Evolutionary conservation across 108 stramenopile species (phyloP).

Genomic region (Aureococcus anophagefferens): DNA sequence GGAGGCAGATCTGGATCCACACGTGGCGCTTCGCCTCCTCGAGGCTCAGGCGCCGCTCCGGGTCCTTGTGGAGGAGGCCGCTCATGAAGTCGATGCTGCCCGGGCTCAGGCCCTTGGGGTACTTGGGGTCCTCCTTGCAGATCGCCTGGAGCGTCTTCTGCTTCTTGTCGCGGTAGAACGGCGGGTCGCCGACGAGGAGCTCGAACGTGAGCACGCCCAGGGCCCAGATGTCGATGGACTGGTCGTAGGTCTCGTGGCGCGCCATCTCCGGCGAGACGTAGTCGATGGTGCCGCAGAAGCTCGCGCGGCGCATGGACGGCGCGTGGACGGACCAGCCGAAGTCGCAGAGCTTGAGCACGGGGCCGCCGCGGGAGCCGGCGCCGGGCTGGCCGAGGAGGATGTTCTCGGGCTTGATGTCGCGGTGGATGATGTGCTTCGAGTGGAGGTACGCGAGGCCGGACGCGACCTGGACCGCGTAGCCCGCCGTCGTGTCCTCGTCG

Average conservation of each 20-base stretch:
- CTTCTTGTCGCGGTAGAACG: conserved; percentile 92
- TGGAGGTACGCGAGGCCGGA: conserved; percentile 84
- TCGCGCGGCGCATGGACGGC: conserved; percentile 75
- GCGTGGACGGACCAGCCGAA: conserved; percentile 99
- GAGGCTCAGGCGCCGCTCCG: conserved; percentile 64
- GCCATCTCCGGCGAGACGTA: conserved; percentile 99
- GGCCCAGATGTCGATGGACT: conserved; percentile 81
- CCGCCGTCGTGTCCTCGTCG: conserved; percentile 62
- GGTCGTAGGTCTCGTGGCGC: conserved; percentile 74
- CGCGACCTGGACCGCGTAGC: conserved; percentile 74
- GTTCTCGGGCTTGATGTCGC: conserved; percentile 99
- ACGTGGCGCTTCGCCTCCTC: conserved; percentile 74
- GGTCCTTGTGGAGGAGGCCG: conserved; percentile 80
- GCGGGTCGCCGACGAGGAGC: conserved; percentile 84
- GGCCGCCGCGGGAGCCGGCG: too few species aligned
- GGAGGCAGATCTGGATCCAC: too few species aligned
- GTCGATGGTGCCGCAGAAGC: conserved; percentile 95
- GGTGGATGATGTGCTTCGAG: conserved; percentile 89
- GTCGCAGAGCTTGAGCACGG: conserved; percentile 98
- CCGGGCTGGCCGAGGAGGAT: conserved; percentile 75
- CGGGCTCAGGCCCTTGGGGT: conserved; percentile 64
- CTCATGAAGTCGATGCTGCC: conserved; percentile 87
- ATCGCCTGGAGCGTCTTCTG: conserved; percentile 84
- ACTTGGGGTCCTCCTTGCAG: conserved; percentile 72
- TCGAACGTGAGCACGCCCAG: conserved; percentile 89